A percentile compares a stretch with the other conserved stretches of the same genome.
phyloP scores from a whole-genome alignment of 2,329 filamentous ascomycete species.

The Allantophomopsis lycopodina region DNA sequence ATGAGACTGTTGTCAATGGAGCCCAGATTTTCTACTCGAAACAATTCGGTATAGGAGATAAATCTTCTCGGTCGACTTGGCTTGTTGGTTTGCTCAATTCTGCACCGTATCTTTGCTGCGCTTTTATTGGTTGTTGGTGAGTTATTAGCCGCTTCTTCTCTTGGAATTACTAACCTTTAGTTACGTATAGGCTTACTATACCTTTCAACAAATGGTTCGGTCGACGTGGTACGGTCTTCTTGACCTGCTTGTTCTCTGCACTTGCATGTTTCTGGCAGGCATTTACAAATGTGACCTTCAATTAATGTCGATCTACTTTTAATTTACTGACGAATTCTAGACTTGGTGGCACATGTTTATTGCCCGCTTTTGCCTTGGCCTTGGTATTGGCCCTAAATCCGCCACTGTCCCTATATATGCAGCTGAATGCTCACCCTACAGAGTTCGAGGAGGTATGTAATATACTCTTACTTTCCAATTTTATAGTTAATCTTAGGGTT shows the following conservation, averaged over 20 bases:
- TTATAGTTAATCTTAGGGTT: too few species aligned
- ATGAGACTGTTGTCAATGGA: slow-evolving; percentile 57
- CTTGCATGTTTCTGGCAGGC: slow-evolving; percentile 34
- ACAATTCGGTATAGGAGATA: slow-evolving; percentile 44
- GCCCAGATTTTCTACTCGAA: slow-evolving; percentile 50
- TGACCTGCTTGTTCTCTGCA: slow-evolving; percentile 49
- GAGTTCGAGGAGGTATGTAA: slow-evolving; percentile 40
- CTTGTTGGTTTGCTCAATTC: slow-evolving; percentile 48
- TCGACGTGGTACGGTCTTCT: slow-evolving; percentile 56
- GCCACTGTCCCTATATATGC: slow-evolving; percentile 59
- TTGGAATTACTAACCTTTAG: too few species aligned
- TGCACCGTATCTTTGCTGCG: slow-evolving; percentile 51
- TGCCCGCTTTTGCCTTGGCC: slow-evolving; percentile 53
- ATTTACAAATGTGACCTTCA: slow-evolving; percentile 27
- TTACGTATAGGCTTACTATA: slow-evolving; percentile 33
- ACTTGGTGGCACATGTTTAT: slow-evolving; percentile 60
- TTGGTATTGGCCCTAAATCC: slow-evolving; percentile 58
- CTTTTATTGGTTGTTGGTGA: slow-evolving; percentile 54
- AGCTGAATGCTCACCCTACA: slow-evolving; percentile 51
- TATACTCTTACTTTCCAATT: too few species aligned
- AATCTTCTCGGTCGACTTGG: slow-evolving; percentile 35
- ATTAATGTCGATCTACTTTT: too few species aligned
- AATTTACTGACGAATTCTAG: too few species aligned
- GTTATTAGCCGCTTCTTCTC: too few species aligned
- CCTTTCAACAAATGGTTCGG: slow-evolving; percentile 60